These are phyloP conservation scores for Yamadazyma membranifaciens DNA, from an alignment of 1,139 yeast species.

Conservation along the genomic window DNA sequence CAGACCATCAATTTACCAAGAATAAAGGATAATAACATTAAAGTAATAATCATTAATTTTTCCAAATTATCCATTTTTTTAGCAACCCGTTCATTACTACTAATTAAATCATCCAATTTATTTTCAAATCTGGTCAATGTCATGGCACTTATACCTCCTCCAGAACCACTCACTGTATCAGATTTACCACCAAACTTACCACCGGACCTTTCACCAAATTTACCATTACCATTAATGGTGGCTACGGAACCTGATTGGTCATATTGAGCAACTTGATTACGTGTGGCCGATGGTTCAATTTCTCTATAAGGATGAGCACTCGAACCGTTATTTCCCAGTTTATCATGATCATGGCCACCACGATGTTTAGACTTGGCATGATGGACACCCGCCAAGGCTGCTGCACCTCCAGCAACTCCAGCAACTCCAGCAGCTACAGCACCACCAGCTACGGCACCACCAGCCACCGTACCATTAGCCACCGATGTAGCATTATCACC, in stretches of 20 bases:
- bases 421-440: conserved; percentile 2
- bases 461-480: conserved; percentile 6
- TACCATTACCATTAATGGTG: not conserved
- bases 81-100: conserved; percentile 12
- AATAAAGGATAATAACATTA: conserved; percentile 18
- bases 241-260: not conserved
- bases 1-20: conserved; percentile 18
- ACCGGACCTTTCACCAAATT: no score
- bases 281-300: not conserved
- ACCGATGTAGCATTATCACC: conserved; percentile 5
- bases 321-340: not conserved
- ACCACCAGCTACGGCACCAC: conserved; percentile 8
- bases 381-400: not conserved
- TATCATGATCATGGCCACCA: not conserved
- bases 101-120: conserved; percentile 11
- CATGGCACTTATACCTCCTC: not conserved
- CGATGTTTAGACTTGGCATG: not conserved
- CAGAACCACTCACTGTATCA: not conserved
- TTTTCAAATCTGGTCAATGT: conserved; percentile 2
- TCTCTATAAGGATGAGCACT: conserved; percentile 5
- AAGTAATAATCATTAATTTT: conserved; percentile 15
- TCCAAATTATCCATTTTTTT: conserved; percentile 18
- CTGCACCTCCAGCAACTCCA: not conserved
- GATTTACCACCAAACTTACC: no score
- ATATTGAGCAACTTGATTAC: not conserved